phyloP scores from a whole-genome alignment of 768 basidiomycete species.

The Trametes punicea region DNA sequence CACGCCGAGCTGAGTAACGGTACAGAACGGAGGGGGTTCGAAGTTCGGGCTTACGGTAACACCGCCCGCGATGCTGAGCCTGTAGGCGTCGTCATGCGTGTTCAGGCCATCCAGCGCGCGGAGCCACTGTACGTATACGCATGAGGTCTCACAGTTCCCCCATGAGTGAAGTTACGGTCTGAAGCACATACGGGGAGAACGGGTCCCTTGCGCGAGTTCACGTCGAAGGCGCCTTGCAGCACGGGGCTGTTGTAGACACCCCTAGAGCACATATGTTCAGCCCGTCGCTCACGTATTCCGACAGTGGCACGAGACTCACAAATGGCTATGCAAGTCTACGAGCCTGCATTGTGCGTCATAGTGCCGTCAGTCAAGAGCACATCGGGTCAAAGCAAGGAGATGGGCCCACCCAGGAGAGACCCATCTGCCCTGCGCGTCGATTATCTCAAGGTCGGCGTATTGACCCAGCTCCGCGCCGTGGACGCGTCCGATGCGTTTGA shows the following conservation, averaged over 20 bases:
- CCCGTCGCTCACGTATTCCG: constrained; percentile 34
- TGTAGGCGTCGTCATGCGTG: constrained; percentile 74
- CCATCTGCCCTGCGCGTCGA: constrained; percentile 71
- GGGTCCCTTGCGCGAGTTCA: constrained; percentile 40
- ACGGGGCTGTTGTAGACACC: constrained; percentile 19
- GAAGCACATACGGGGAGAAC: constrained; percentile 26
- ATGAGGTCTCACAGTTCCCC: not conserved
- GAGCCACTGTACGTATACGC: constrained; percentile 43
- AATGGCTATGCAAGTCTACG: constrained; percentile 20
- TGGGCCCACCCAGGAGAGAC: constrained; percentile 62
- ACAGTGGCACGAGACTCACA: constrained; percentile 32
- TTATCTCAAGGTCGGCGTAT: constrained; percentile 38
- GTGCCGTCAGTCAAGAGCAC: too few species aligned
- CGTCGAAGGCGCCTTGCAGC: constrained; percentile 36
- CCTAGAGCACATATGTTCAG: not conserved
- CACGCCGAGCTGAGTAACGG: not conserved
- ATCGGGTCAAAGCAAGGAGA: not conserved
- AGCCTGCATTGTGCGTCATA: not conserved
- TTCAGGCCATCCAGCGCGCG: constrained; percentile 77
- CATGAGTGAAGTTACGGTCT: constrained; percentile 31
- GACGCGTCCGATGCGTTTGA: constrained; percentile 55
- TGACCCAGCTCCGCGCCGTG: constrained; percentile 19
- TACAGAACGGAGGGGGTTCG: not conserved
- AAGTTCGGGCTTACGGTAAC: constrained; percentile 42
- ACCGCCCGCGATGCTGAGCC: constrained; percentile 70